Conservation (phyloP, 169 alveolate species). For the Babesia bigemina region DNA sequence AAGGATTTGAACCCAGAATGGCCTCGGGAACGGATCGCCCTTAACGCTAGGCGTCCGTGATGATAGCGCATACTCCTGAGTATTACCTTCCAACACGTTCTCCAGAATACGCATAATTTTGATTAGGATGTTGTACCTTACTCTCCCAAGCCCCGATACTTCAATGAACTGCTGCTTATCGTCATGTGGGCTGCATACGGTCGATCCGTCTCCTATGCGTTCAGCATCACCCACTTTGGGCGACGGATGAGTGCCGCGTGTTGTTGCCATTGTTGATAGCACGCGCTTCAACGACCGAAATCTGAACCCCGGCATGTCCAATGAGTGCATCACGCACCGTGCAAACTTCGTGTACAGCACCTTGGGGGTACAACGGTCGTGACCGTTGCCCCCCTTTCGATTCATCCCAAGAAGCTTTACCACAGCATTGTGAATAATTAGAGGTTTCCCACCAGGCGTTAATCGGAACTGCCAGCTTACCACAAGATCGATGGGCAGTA, state of each 20-base stretch:
- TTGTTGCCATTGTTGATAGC: neutral
- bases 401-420: neutral
- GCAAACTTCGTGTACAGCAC: neutral
- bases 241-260: neutral
- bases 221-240: neutral
- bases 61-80: neutral
- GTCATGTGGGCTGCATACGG: neutral
- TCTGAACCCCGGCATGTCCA: neutral
- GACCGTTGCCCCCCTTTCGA: neutral
- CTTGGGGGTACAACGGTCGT: neutral
- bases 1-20: slow-evolving; percentile 22
- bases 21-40: slow-evolving; percentile 6
- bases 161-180: slow-evolving; percentile 12
- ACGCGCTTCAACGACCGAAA: neutral
- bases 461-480: slow-evolving; percentile 10
- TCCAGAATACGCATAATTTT: slow-evolving; percentile 9
- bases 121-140: slow-evolving; percentile 2
- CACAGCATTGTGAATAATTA: slow-evolving; percentile 11
- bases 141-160: slow-evolving; percentile 15
- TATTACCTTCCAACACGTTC: neutral
- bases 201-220: no score
- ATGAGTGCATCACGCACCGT: neutral
- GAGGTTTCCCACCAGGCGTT: slow-evolving; percentile 41
- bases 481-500: neutral
- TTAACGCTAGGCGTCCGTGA: neutral